These are phyloP conservation scores for Nakataea oryzae DNA, from an alignment of 2,329 filamentous ascomycete genomes.

Conservation along the genomic window DNA sequence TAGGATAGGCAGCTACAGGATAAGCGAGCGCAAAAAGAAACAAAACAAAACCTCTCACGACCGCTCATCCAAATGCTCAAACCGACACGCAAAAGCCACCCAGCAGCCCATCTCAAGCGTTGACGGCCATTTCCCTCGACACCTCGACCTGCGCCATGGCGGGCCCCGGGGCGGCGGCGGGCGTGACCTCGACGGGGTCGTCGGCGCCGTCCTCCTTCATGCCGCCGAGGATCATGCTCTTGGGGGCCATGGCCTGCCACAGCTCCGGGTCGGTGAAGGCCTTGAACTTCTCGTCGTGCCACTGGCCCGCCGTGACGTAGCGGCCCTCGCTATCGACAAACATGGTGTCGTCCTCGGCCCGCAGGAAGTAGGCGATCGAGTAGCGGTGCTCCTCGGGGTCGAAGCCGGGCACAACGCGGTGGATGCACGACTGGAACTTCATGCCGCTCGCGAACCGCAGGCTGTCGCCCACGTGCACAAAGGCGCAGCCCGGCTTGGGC, in stretches of 20 bases:
- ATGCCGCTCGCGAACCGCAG: constrained; percentile 42
- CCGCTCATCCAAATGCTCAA: background rate
- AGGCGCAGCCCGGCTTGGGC: constrained; percentile 37
- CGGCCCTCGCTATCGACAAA: constrained; percentile 44
- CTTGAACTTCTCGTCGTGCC: constrained; percentile 45
- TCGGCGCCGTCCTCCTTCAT: constrained; percentile 31
- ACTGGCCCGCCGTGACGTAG: constrained; percentile 40
- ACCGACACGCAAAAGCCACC: background rate
- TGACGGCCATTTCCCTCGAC: background rate
- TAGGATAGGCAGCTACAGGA: background rate
- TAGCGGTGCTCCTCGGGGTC: constrained; percentile 42
- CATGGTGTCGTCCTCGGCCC: constrained; percentile 44
- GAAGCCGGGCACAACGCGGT: constrained; percentile 41
- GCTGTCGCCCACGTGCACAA: constrained; percentile 50
- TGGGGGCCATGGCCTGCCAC: constrained; percentile 34
- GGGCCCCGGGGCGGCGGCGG: background rate
- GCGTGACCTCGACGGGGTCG: constrained; percentile 9
- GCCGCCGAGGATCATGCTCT: constrained; percentile 37
- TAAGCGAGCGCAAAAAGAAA: background rate
- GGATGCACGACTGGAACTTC: constrained; percentile 45
- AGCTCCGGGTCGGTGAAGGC: constrained; percentile 31
- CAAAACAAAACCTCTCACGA: no score
- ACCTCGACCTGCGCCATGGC: background rate
- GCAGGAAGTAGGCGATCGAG: constrained; percentile 48
- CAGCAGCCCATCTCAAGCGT: background rate